Percentiles rank a stretch among this genome's conserved stretches.
Conservation (phyloP, 164 flowering plant species). For the Magnolia changhungtana region DNA sequence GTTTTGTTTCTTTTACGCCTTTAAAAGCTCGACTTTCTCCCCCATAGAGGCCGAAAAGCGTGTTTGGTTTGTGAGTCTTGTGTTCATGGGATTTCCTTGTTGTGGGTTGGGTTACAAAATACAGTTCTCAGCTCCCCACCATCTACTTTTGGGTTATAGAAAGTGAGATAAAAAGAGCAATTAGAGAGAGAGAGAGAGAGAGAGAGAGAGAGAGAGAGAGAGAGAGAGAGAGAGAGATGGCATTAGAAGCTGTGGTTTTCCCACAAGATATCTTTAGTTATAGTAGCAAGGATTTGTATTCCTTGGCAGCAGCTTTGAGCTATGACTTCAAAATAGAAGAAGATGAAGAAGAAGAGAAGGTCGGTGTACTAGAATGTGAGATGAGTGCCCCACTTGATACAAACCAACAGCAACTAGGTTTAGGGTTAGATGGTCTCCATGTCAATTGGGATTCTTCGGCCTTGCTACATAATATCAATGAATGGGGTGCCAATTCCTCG, state of each 20-base stretch:
- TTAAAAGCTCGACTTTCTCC: conserved; percentile 14
- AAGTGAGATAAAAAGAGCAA: not conserved
- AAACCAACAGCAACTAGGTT: conserved; percentile 12
- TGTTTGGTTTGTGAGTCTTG: conserved; percentile 16
- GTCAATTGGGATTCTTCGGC: conserved; percentile 24
- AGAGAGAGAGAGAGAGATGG: conserved; percentile 36
- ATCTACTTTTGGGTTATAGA: conserved; percentile 1
- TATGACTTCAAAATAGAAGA: conserved; percentile 22
- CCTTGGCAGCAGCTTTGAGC: conserved; percentile 24
- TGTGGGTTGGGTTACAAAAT: conserved; percentile 10
- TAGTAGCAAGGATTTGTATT: conserved; percentile 35
- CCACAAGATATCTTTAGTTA: conserved; percentile 44
- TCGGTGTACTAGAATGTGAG: not conserved
- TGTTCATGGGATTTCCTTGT: conserved; percentile 6
- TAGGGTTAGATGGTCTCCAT: conserved; percentile 15
- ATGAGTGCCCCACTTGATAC: conserved; percentile 9
- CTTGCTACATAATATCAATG: conserved; percentile 29
- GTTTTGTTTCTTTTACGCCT: conserved; percentile 16
- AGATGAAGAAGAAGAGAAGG: conserved; percentile 18
- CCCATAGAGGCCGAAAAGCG: conserved; percentile 8
- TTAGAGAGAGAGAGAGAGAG: not conserved
- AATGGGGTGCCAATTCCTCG: conserved; percentile 35
- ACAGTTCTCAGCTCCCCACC: conserved; percentile 2
- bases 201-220: not conserved
- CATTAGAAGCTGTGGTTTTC: conserved; percentile 62